Evolutionary conservation across 116 monocot genomes (phyloP), one percentile per base, ranked within the genome.

Genomic region (Dioscorea cayenensis): DNA sequence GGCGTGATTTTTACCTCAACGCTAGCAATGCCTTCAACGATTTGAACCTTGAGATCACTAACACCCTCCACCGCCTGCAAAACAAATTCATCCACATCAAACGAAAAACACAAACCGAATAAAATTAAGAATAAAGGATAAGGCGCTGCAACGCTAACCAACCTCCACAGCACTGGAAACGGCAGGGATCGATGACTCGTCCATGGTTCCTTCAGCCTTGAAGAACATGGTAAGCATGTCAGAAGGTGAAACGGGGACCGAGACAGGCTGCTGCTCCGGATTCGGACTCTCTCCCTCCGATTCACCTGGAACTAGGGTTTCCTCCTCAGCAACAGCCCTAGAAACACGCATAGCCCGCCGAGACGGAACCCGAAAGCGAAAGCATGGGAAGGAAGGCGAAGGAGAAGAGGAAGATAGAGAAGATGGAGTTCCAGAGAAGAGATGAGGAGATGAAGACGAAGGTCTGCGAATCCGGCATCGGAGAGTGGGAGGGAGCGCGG

Each of bases 191-290:
- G 79, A 63, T 7, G 84, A 69, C 35, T 95, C 92, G 49, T 79
- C 79, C 89, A 95, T 83, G 9, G 78, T 80, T 48, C 95, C 95
- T 71, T 95, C 92, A 1, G 92, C 95, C 89, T 87, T 86, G 80
- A 95, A 89, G 75, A 89, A 87, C 89, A 95, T 91, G 66, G 84
- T 85, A 38, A 95, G 95, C 65, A 85, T 65, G 73, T 91, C 95
- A 19, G 95, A 89, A 23, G 89, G 89, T 9, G 95, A 95, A 38
- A 89, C 87, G 16, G 91, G 81, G 51, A 91, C 89, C 13, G 88
- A 81, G 19, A 90, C 88, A 12, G 79, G 48, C 37, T 81, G 71
- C 16, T 79, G 72, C 66, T 63, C 71, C 64, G 7, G 61, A 36
- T 7, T 3, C 0, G 36, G 9, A 11, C 18, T 73, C 12, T 66